Conservation (phyloP, 2,329 filamentous ascomycete genomes). For the Exophiala dermatitidis region DNA sequence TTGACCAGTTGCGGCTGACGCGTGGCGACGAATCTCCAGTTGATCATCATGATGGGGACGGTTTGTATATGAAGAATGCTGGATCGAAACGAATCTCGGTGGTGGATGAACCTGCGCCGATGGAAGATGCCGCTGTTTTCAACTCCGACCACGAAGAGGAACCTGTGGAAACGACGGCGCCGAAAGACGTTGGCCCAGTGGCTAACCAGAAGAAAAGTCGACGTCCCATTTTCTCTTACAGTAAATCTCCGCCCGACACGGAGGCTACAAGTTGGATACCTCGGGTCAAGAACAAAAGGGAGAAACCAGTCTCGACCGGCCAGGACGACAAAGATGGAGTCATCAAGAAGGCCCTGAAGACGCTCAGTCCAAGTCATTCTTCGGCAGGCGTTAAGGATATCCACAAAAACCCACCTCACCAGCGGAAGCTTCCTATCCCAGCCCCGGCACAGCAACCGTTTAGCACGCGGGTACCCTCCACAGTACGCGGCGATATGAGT, state of each 20-base stretch:
- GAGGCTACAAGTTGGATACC: slow-evolving; percentile 15
- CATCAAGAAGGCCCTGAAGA: slow-evolving; percentile 26
- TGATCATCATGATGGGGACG: slow-evolving; percentile 29
- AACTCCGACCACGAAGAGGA: slow-evolving; percentile 10
- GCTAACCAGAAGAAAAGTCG: slow-evolving; percentile 28
- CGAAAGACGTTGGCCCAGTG: slow-evolving; percentile 11
- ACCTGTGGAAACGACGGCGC: slow-evolving; percentile 5
- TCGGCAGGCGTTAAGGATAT: slow-evolving; percentile 21
- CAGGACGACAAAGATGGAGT: slow-evolving; percentile 22
- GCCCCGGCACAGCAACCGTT: slow-evolving; percentile 3
- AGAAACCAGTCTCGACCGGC: slow-evolving; percentile 7
- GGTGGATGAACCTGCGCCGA: slow-evolving; percentile 17
- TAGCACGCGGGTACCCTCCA: slow-evolving; percentile 9
- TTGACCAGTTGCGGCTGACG: slow-evolving; percentile 19
- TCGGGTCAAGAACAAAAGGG: slow-evolving; percentile 13
- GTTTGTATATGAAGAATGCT: slow-evolving; percentile 17
- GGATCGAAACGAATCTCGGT: slow-evolving; percentile 18
- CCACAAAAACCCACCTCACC: slow-evolving; percentile 4
- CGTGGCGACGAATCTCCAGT: neutral
- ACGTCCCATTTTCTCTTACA: slow-evolving; percentile 15
- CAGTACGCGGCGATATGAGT: slow-evolving; percentile 11
- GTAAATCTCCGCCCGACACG: slow-evolving; percentile 8
- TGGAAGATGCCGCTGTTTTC: slow-evolving; percentile 5
- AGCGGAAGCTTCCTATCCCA: slow-evolving; percentile 8
- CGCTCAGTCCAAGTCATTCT: slow-evolving; percentile 25